Evolutionary conservation across 805 yeast species (phyloP), one percentile per base, ranked within the genome.

Genomic region (Candida qinlingensis): DNA sequence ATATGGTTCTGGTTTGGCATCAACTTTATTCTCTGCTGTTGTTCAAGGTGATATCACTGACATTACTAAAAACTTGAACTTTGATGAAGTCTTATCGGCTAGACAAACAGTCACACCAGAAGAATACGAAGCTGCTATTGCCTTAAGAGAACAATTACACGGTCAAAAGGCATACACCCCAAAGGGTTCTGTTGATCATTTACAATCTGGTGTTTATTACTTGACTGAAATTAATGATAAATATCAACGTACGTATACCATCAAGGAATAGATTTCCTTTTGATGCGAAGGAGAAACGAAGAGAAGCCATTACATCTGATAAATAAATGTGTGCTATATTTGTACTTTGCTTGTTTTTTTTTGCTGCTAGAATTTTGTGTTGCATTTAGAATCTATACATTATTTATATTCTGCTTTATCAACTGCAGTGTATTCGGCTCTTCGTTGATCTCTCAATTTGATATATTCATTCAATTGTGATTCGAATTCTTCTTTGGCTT

Each of bases 1-100:
- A 25, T 94, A 94, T 70, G 99, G 99, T 58, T 92, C 98, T 12
- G 99, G 99, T 64, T 80, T 94, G 54, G 99, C 99, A 41, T 78
- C 98, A 13, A 81, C 96, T 37, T 74, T 94, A 70, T 87, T 80
- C 72, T 85, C 96, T 40, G 81, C 83, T 56, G 79, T 73, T 54
- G 87, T 94, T 53, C 79, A 75, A 54, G 96, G 95, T 50, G 98
- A 94, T 69, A 74, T 91, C 53, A 71, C 85, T 30, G 58, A 76
- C 52, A 85, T 91, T 55, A 78, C 78, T 54, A 67, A 78, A 55
- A 75, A 72, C 49, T 79, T 92, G 62, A 78, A 85, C 68, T 73
- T 94, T 55, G 81, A 83, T 63, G 63, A 75, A 62, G 81, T 80
- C 67, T 78, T 94, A 54, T 78, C 76, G 46, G 70, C 71, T 56